Base-by-base conservation (phyloP, 225 moss, liverwort and hornwort species). In the Sphagnum contortum region DNA sequence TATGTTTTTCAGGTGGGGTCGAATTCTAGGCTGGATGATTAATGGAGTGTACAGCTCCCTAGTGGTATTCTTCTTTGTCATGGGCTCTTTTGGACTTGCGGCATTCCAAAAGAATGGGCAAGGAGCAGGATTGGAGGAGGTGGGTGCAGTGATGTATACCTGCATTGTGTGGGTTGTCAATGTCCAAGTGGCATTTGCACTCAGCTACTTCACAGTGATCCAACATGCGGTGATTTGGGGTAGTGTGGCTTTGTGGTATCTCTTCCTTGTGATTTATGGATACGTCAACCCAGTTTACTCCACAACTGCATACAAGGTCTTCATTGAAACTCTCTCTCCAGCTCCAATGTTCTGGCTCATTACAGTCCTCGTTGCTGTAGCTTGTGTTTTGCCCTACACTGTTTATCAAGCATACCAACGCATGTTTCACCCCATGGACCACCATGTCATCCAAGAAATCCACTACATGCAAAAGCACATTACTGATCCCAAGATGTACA, bases 201-300 rank as follows among this genome's bases (percentile, higher is more conserved):
- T 98, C 55, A 91, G 91, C 75, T 98, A 93, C 55, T 98, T 98
- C 77, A 98, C 93, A 2, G 91, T 90, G 93, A 83, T 98, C 60
- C 98, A 98, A 64, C 98, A 98, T 65, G 72, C 86, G 3, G 85
- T 87, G 45, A 91, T 93, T 65, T 98, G 98, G 98, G 98, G 98
- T 59, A 98, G 98, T 72, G 50, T 98, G 3, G 76, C 74, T 11
- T 72, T 89, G 3, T 98, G 93, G 98, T 98, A 98, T 70, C 64
- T 91, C n/a, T 93, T 93, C 70, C 56, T 98, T 44, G 73, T 89
- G 11, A 70, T 86, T 5, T 98, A 98, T 61, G 98, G 98, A 48
- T 48, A 74, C 50, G 64, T 98, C 11, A 76, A 9, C 6, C 82
- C 87, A 3, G 46, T 9, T 0, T 48, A 9, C 4, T 93, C 98